Evolutionary conservation across 805 yeast species (phyloP).

Genomic region (Suhomyces pyralidae): DNA sequence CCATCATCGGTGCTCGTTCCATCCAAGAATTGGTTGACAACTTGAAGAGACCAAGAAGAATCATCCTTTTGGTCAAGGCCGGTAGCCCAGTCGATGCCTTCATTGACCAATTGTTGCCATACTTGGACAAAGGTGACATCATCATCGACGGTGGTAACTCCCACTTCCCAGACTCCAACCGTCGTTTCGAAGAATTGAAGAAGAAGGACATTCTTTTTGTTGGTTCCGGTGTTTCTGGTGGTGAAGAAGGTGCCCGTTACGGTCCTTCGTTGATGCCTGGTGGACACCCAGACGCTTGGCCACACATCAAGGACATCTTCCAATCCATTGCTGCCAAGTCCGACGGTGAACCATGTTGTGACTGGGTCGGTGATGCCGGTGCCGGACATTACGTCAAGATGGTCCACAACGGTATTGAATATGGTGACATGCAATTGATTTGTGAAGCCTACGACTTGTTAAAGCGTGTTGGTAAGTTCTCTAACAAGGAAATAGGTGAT

Average conservation of each 20-base stretch:
- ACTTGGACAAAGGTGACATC: conserved; percentile 94
- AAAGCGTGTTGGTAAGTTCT: conserved; percentile 90
- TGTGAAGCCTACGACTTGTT: conserved; percentile 96
- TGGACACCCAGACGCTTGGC: conserved; percentile 98
- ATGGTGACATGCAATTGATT: conserved; percentile 99
- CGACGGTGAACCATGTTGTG: conserved; percentile 99
- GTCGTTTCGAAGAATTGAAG: conserved; percentile 89
- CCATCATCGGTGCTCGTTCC: conserved; percentile 93
- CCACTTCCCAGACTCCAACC: conserved; percentile 97
- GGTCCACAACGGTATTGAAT: conserved; percentile 99
- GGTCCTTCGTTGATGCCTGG: conserved; percentile 99
- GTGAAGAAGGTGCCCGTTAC: conserved; percentile 99
- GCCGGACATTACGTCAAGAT: conserved; percentile 98
- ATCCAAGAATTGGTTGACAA: conserved; percentile 81
- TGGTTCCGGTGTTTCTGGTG: conserved; percentile 99
- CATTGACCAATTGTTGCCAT: conserved; percentile 83
- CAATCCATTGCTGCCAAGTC: conserved; percentile 94
- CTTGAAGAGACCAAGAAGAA: conserved; percentile 96
- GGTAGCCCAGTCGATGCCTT: conserved; percentile 92
- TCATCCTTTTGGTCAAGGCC: conserved; percentile 92
- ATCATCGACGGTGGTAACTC: conserved; percentile 99
- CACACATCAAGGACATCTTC: conserved; percentile 94
- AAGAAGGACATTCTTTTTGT: conserved; percentile 86
- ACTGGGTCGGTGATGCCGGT: conserved; percentile 99
- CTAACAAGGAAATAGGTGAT: conserved; percentile 88